Evolutionary conservation across 2,329 filamentous ascomycete genomes (phyloP).

Genomic region (Exophiala phaeomuriformis): DNA sequence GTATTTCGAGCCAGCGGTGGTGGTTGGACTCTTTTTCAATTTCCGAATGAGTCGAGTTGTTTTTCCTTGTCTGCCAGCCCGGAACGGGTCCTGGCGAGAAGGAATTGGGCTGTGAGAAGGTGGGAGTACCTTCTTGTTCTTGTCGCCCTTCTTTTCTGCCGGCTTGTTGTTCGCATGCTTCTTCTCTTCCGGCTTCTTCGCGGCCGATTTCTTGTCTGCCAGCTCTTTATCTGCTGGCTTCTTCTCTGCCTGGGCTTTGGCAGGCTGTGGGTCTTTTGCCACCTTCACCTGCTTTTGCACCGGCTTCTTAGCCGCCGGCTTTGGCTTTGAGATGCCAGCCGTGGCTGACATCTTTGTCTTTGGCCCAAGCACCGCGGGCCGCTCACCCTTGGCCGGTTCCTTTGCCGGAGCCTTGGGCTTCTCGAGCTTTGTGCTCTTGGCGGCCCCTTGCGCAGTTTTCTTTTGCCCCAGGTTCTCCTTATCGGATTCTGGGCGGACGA

Average conservation of each 20-base stretch:
- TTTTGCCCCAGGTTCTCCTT: conserved; percentile 3
- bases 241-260: background rate
- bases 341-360: background rate
- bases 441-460: background rate
- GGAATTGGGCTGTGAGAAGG: background rate
- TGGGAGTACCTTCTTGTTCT: background rate
- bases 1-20: background rate
- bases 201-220: background rate
- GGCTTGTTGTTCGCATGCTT: background rate
- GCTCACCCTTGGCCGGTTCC: background rate
- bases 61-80: background rate
- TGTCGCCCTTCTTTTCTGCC: background rate
- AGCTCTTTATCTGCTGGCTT: background rate
- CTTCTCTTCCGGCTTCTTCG: no score
- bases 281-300: background rate
- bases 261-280: background rate
- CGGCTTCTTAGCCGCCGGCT: conserved; percentile 1
- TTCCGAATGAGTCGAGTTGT: background rate
- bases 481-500: conserved; percentile 3
- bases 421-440: background rate
- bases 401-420: background rate
- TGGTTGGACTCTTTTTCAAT: background rate
- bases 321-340: background rate
- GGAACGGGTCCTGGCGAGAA: background rate
- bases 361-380: background rate